Evolutionary conservation across 768 basidiomycete genomes (phyloP).

Genomic region (Coprinellus aureogranulatus): DNA sequence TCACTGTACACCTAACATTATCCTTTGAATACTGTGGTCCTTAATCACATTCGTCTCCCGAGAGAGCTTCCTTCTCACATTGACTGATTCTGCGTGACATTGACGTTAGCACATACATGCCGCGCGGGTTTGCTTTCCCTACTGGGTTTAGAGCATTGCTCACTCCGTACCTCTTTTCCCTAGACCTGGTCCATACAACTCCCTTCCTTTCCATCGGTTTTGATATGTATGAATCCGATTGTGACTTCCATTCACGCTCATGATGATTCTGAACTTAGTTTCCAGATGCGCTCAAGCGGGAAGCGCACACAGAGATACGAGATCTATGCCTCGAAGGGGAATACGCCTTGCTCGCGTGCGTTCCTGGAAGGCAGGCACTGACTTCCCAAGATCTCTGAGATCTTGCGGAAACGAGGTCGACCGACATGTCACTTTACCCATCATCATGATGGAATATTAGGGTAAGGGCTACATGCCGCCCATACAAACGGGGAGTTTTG

Average conservation of each 20-base stretch:
- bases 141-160: background rate
- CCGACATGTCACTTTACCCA: too few species aligned
- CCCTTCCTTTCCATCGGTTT: background rate
- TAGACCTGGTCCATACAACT: too few species aligned
- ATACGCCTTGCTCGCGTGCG: background rate
- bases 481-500: too few species aligned
- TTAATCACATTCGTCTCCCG: background rate
- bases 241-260: background rate
- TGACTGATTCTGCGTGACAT: too few species aligned
- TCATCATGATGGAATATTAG: background rate
- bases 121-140: too few species aligned
- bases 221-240: background rate
- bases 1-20: background rate
- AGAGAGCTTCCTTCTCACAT: background rate
- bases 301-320: too few species aligned
- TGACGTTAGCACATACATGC: too few species aligned
- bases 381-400: too few species aligned
- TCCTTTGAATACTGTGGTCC: background rate
- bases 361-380: background rate
- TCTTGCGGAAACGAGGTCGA: too few species aligned
- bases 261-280: background rate
- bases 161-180: too few species aligned
- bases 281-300: background rate
- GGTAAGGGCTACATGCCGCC: background rate
- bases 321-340: too few species aligned